These are phyloP conservation scores for Fusarium sp. DNA, from an alignment of 2,329 filamentous ascomycete genomes.

Conservation along the genomic window DNA sequence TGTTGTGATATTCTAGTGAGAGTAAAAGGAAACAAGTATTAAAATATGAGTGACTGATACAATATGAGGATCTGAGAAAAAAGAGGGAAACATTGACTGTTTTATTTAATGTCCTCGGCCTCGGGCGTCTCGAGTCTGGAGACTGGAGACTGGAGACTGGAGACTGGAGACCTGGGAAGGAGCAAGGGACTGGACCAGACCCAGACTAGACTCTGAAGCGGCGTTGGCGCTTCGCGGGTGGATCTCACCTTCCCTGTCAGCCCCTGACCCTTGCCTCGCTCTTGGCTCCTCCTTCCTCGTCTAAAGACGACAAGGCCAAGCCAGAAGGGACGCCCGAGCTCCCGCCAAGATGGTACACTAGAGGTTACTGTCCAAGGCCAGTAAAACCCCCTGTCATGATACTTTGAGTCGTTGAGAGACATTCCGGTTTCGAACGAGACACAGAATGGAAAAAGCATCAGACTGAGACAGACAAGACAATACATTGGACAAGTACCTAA, in stretches of 20 bases:
- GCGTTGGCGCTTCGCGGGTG: conserved; percentile 39
- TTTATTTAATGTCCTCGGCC: conserved; percentile 31
- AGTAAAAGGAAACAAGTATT: conserved; percentile 30
- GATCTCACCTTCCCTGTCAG: conserved; percentile 3
- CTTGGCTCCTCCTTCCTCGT: conserved; percentile 1
- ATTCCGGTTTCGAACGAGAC: conserved; percentile 33
- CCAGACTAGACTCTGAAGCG: conserved; percentile 9
- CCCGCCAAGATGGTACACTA: conserved; percentile 33
- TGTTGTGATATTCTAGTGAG: conserved; percentile 12
- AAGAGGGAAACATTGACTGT: conserved; percentile 27
- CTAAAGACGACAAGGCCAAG: conserved; percentile 1
- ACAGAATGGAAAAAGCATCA: conserved; percentile 11
- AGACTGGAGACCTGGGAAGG: conserved; percentile 2
- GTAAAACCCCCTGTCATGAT: conserved; percentile 11
- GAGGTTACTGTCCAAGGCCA: conserved; percentile 15
- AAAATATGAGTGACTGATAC: conserved; percentile 18
- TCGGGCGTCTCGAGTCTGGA: conserved; percentile 22
- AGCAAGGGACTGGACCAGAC: neutral
- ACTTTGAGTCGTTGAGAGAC: neutral
- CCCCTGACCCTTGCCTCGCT: conserved; percentile 32
- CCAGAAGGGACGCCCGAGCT: conserved; percentile 22
- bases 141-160: conserved; percentile 12
- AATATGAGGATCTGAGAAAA: conserved; percentile 12
- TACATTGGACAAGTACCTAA: no score
- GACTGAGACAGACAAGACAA: conserved; percentile 22